A percentile compares a stretch with the other conserved stretches of the same genome.
These are phyloP conservation scores for Exophiala lecanii-corni DNA, from an alignment of 2,329 filamentous ascomycete species.

Conservation along the genomic window DNA sequence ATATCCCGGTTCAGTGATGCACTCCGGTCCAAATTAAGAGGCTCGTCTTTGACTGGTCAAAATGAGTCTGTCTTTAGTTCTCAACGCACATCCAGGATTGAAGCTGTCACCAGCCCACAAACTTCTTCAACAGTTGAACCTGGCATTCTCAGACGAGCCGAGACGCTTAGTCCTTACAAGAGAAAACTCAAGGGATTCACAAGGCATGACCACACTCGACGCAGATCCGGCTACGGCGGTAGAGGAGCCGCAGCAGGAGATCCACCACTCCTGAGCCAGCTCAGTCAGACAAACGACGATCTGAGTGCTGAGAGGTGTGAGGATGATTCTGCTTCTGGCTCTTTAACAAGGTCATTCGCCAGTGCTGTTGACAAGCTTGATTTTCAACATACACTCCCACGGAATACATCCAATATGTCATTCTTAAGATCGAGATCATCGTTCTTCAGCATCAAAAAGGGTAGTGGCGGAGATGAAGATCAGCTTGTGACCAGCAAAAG, in stretches of 20 bases:
- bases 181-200: conserved; percentile 18
- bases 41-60: not conserved
- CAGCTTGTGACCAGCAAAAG: not conserved
- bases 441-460: conserved; percentile 15
- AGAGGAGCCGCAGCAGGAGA: conserved; percentile 1
- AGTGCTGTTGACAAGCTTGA: conserved; percentile 25
- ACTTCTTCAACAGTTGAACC: not conserved
- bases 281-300: conserved; percentile 10
- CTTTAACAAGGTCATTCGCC: conserved; percentile 23
- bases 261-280: conserved; percentile 15
- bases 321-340: conserved; percentile 19
- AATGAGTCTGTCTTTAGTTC: not conserved
- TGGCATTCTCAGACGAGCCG: conserved; percentile 4
- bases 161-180: conserved; percentile 18
- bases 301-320: conserved; percentile 10
- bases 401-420: conserved; percentile 12
- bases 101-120: not conserved
- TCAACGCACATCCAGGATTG: not conserved
- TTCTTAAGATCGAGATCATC: conserved; percentile 15
- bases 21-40: conserved; percentile 9
- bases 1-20: conserved; percentile 10
- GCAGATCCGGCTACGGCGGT: conserved; percentile 11
- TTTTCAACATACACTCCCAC: conserved; percentile 16
- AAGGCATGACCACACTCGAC: conserved; percentile 11
- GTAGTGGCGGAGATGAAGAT: conserved; percentile 1